Evolutionary conservation across 1,139 yeast species (phyloP), one percentile per base, ranked within the genome.

Genomic region (Saccharomyces hybrid): DNA sequence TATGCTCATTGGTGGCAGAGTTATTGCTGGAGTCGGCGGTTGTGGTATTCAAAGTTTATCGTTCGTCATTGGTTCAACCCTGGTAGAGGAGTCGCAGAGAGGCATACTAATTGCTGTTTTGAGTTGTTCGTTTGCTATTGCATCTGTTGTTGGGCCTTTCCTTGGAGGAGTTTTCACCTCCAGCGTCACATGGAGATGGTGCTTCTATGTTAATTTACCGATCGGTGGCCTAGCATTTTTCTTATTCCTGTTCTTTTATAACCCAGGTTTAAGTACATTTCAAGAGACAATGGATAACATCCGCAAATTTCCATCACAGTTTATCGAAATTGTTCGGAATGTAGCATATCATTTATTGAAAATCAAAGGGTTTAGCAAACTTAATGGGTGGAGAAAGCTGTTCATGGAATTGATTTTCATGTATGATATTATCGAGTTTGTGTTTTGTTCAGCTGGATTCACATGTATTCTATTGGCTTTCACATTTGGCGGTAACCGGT

Each of bases 151-250:
- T 44, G 91, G 90, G 1, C 91, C 91, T 0, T 73, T 84, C 52
- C 64, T 84, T 44, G 90, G 90, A 28, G 90, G 90, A 31, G 83
- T 84, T 0, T 79, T 84, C 61, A 76, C 87, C 2, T 66, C 80
- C 13, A 74, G 79, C 52, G 83, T 80, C 1, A 73, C 82, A 16
- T 86, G 93, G 93, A 76, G 93, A 66, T 85, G 91, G 91, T 82
- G 88, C 61, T 86, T 85, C 67, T 86, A 82, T 67, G 76, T 86
- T 61, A 85, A 85, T 65, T 69, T 86, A 56, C 89, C 91, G 4
- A 71, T 84, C 50, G 87, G 88, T 16, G 89, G 85, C 0, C 58
- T 77, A 3, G 83, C 86, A 0, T 68, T 78, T 16, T 65, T 70
- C 0, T 64, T 78, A 23, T 73, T 85, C 51, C 56, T 73, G 6